Base-by-base conservation (phyloP, 169 alveolate species). In the Eimeria sp. region DNA sequence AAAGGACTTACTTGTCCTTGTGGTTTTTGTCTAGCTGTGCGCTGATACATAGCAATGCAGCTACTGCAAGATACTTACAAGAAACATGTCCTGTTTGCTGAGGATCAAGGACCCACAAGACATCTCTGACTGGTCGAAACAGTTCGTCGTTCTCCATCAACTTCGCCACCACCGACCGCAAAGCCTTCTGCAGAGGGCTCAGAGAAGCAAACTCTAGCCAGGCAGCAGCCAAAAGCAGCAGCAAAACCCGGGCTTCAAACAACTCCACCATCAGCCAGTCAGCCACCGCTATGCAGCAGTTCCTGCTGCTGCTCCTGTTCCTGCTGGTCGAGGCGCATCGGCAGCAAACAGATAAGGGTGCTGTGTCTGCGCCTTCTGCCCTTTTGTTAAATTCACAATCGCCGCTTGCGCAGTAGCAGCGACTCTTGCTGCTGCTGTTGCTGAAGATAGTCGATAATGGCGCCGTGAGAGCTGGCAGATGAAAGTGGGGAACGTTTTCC, bases 131-230 rank as follows among this genome's bases (percentile, higher is more conserved):
- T 51, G 86, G 87, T 51, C 93, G 67, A 34, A 82, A 76, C 67
- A 43, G 93, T 30, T 45, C 80, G 87, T 82, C 96, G 45, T 82
- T 80, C 51, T 82, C 93, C 96, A 93, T 93, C 67, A 80, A 45
- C 86, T 88, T 80, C 14, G 80, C 96, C 11, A 93, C 80, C 11
- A 93, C 96, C n/a, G 96, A 80, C 34, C 96, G 86, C 27, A 93
- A 45, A 45, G 96, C 96, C 86, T 89, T 54, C 51, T 93, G 96
- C 25, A 93, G 96, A 5, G 96, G 92, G 9, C 93, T 80, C 27
- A 93, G 93, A 14, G 73, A 83, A 16, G 96, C 96, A 25, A 93
- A 93, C 45, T 75, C 75, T 0, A 73, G 84, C 96, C 96, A 93
- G 67, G 96, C 92, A 47, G 80, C 63, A 51, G 96, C 96, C 49